Conservation (phyloP, 768 basidiomycete species). For the Lactifluus pinguis region DNA sequence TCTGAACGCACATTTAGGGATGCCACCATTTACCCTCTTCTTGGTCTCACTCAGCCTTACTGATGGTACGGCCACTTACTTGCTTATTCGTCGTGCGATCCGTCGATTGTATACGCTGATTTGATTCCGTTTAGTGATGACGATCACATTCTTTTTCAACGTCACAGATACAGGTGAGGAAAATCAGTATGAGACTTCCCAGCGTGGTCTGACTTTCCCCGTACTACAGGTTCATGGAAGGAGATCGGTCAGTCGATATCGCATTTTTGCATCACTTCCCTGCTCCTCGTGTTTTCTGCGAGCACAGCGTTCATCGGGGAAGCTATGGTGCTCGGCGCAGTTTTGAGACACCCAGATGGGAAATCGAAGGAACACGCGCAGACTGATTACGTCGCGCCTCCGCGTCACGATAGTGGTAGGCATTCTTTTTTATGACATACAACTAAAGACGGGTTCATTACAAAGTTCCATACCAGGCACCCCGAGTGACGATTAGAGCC, state of each 20-base stretch:
- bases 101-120: background rate
- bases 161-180: slow-evolving; percentile 66
- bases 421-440: background rate
- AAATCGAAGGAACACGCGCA: background rate
- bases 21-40: slow-evolving; percentile 77
- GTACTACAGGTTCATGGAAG: slow-evolving; percentile 67
- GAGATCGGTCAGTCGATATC: slow-evolving; percentile 86
- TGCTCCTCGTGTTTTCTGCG: slow-evolving; percentile 71
- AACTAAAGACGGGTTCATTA: background rate
- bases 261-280: slow-evolving; percentile 78
- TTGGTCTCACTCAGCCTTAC: slow-evolving; percentile 67
- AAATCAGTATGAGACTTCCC: too few species aligned
- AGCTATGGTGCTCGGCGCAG: slow-evolving; percentile 42
- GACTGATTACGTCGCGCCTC: background rate
- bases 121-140: slow-evolving; percentile 48
- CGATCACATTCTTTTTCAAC: slow-evolving; percentile 72
- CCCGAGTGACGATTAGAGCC: background rate
- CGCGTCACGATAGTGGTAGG: background rate
- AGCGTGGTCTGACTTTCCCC: background rate
- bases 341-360: background rate
- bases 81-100: background rate
- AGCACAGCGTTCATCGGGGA: slow-evolving; percentile 69
- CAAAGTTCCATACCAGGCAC: background rate
- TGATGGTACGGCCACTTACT: slow-evolving; percentile 38
- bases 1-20: slow-evolving; percentile 53